Percentiles rank a stretch among this genome's conserved stretches.
These are phyloP conservation scores for Colletotrichum sansevieriae DNA, from an alignment of 2,329 filamentous ascomycete genomes.

Conservation along the genomic window DNA sequence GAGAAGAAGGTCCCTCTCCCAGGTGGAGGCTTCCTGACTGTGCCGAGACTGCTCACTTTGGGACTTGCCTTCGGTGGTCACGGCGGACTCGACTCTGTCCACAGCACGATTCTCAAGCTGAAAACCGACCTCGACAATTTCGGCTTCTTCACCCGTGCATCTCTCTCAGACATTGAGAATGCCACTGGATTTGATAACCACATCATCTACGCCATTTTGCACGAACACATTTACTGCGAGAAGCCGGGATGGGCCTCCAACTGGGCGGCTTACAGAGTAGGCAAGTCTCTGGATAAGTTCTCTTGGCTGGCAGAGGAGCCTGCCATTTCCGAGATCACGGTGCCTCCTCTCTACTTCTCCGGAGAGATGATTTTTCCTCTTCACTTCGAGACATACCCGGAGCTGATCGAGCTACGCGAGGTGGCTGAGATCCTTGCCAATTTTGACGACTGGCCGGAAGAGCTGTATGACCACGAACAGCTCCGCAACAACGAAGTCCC, in stretches of 20 bases:
- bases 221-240: slow-evolving; percentile 90
- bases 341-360: slow-evolving; percentile 79
- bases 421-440: slow-evolving; percentile 79
- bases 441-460: slow-evolving; percentile 75
- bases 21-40: slow-evolving; percentile 78
- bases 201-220: slow-evolving; percentile 87
- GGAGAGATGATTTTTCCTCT: slow-evolving; percentile 94
- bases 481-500: slow-evolving; percentile 84
- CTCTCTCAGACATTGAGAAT: slow-evolving; percentile 76
- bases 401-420: slow-evolving; percentile 76
- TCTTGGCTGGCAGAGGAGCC: slow-evolving; percentile 62
- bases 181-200: slow-evolving; percentile 79
- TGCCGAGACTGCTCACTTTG: slow-evolving; percentile 80
- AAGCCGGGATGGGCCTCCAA: slow-evolving; percentile 71
- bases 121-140: slow-evolving; percentile 81
- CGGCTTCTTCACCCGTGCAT: slow-evolving; percentile 79
- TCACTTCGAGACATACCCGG: slow-evolving; percentile 84
- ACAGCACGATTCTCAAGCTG: slow-evolving; percentile 78
- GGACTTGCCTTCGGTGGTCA: slow-evolving; percentile 85
- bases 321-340: slow-evolving; percentile 46
- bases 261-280: slow-evolving; percentile 81
- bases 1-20: slow-evolving; percentile 71
- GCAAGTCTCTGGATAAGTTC: slow-evolving; percentile 62
- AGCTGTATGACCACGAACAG: slow-evolving; percentile 81
- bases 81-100: slow-evolving; percentile 81